Percentiles rank a stretch among this genome's conserved stretches.
Evolutionary conservation across 2,329 filamentous ascomycete genomes (phyloP).

Genomic region (Penicillium sp.): DNA sequence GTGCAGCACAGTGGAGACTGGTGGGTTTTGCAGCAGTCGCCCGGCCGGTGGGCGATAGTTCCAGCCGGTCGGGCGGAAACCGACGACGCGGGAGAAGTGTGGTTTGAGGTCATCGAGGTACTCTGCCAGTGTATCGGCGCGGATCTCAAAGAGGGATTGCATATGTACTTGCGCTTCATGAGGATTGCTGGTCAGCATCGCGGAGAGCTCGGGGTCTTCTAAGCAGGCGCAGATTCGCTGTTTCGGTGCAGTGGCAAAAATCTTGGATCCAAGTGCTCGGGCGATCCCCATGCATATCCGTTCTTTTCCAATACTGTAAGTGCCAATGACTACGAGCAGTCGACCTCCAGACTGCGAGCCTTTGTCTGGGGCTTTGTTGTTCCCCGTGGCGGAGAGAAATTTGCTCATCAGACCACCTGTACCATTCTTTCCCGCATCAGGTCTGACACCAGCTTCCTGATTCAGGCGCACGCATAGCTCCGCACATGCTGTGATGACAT

Average conservation of each 20-base stretch:
- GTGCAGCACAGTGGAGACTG: conserved; percentile 64
- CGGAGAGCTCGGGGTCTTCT: conserved; percentile 76
- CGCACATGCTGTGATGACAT: conserved; percentile 83
- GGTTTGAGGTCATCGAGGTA: conserved; percentile 79
- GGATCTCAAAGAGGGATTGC: conserved; percentile 93
- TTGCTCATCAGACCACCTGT: conserved; percentile 61
- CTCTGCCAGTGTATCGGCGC: conserved; percentile 82
- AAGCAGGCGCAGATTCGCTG: conserved; percentile 80
- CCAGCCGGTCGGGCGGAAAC: conserved; percentile 92
- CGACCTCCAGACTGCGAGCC: conserved; percentile 55
- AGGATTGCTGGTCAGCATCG: conserved; percentile 75
- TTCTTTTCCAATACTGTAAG: conserved; percentile 97
- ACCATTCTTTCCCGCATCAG: conserved; percentile 55
- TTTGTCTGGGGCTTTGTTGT: conserved; percentile 23
- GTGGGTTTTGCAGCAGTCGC: conserved; percentile 60
- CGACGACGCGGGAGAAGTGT: conserved; percentile 81
- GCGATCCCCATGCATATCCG: conserved; percentile 92
- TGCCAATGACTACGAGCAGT: conserved; percentile 88
- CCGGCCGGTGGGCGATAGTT: conserved; percentile 74
- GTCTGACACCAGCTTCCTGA: conserved; percentile 60
- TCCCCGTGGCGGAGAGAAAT: conserved; percentile 53
- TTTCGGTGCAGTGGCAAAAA: conserved; percentile 81
- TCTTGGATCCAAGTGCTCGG: conserved; percentile 78
- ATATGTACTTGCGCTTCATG: conserved; percentile 92
- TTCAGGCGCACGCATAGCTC: conserved; percentile 80